phyloP scores from a whole-genome alignment of 1,284 basidiomycete species.

The Trametes pubescens region DNA sequence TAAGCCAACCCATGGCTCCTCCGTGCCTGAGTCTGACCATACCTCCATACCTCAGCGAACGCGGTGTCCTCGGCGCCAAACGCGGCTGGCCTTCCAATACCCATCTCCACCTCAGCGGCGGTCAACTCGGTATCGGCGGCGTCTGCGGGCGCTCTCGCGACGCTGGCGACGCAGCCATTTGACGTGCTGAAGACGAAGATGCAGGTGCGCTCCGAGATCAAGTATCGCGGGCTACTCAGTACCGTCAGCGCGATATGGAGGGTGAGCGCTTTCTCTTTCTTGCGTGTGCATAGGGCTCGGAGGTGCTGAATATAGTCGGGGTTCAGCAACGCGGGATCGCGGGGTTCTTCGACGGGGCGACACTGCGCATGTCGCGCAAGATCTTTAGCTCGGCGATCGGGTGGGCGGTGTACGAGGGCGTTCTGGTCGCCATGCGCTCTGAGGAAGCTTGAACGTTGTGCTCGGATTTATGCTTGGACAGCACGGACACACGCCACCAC shows the following conservation, averaged over 20 bases:
- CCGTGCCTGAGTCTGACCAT: background rate
- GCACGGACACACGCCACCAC: background rate
- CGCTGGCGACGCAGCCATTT: constrained; percentile 87
- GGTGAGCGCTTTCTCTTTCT: constrained; percentile 52
- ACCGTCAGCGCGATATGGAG: constrained; percentile 74
- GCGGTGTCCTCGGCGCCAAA: constrained; percentile 27
- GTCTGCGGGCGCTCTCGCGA: constrained; percentile 82
- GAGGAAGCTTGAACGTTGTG: background rate
- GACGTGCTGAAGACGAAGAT: constrained; percentile 95
- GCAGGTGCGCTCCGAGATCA: constrained; percentile 80
- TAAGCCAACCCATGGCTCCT: constrained; percentile 42
- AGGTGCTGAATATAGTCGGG: background rate
- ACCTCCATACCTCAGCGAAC: constrained; percentile 20
- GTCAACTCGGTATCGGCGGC: constrained; percentile 74
- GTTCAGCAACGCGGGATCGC: constrained; percentile 73
- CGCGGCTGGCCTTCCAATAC: constrained; percentile 45
- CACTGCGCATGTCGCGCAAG: constrained; percentile 86
- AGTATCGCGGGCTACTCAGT: constrained; percentile 73
- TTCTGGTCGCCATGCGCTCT: constrained; percentile 68
- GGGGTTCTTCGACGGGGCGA: constrained; percentile 89
- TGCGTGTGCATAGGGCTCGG: background rate
- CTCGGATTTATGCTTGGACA: too few relatives aligned
- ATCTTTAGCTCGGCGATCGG: constrained; percentile 91
- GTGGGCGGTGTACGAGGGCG: constrained; percentile 92
- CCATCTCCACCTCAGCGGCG: constrained; percentile 49